These are phyloP conservation scores for Chondrus crispus DNA, from an alignment of 23 red algal genomes.

Conservation along the genomic window DNA sequence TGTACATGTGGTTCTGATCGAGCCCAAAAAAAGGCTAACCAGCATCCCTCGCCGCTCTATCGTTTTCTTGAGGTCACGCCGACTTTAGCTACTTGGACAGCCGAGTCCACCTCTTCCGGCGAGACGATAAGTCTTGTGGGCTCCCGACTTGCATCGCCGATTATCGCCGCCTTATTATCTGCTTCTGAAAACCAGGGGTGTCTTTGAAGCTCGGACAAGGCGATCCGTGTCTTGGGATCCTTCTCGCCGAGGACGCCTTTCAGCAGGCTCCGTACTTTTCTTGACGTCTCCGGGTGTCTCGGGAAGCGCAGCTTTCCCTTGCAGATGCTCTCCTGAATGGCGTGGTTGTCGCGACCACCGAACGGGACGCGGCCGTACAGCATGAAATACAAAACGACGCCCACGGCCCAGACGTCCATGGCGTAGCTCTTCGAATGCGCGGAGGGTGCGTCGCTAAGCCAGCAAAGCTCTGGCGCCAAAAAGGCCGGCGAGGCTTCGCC, in stretches of 20 bases:
- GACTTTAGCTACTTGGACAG: constrained; percentile 53
- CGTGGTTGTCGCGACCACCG: constrained; percentile 35
- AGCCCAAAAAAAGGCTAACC: too few relatives aligned
- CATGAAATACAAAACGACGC: constrained; percentile 83
- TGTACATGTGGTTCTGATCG: too few relatives aligned
- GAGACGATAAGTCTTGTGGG: constrained; percentile 32
- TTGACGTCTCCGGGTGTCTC: constrained; percentile 51
- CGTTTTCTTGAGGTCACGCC: background rate
- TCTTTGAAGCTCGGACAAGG: constrained; percentile 37
- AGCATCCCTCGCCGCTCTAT: too few relatives aligned
- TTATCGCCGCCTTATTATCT: background rate
- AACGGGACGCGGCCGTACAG: constrained; percentile 84
- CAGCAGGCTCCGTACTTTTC: constrained; percentile 49
- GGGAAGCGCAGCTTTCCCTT: constrained; percentile 53
- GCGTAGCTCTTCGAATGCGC: constrained; percentile 56
- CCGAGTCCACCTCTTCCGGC: constrained; percentile 39
- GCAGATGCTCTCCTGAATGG: constrained; percentile 59
- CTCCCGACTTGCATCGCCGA: background rate
- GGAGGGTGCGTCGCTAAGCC: constrained; percentile 50
- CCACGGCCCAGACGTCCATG: constrained; percentile 92
- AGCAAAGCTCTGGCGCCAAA: constrained; percentile 80
- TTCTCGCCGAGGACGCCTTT: constrained; percentile 70
- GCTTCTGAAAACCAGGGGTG: constrained; percentile 80
- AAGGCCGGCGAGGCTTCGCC: constrained; percentile 69
- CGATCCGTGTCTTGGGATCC: constrained; percentile 66